Base-by-base conservation (phyloP, 176 grass and related monocot genomes). In the maize (Zea mays) region DNA sequence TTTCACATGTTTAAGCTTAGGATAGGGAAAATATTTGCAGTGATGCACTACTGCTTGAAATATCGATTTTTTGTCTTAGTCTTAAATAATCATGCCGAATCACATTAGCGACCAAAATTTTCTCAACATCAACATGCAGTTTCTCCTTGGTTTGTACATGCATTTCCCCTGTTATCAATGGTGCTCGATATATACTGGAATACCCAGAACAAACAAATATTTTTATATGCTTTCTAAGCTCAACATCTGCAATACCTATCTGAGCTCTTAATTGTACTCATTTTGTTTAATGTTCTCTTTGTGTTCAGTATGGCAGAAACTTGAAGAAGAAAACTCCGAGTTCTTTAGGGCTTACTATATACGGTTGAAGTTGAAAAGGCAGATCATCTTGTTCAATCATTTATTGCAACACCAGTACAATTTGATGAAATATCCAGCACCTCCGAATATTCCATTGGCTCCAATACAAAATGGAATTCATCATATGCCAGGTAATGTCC, bases 321-420 rank as follows among this genome's bases (percentile, higher is more conserved):
- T 99, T 1, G 96, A 99, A 80, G 96, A 99, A 88, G 92, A 99
- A 74, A 99, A 99, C 55, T 84, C 87, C 12, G 96, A 99, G 54
- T 99, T 99, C 77, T 99, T 99, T 83, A 78, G 83, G 65, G 92
- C 92, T 80, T 99, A 99, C 72, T 96, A 96, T 77, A 96, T 99
- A 90, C 88, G 96, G 54, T 81, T 99, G 74, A 96, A 93, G 86
- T 80, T 99, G 87, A 99, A 96, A 83, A 93, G 69, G 47, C 96
- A 99, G 71, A 99, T 99, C 75, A 85, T 90, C 79, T 48, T 99
- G 86, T 96, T 99, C 82, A 99, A 99, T 81, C 85, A 93, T 84
- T 89, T 99, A 73, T 81, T 99, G 67, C 89, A 93, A 65, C 90
- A 93, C 62, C 96, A 99, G 62, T 93, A 89, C 79, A 87, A 99